phyloP scores from a whole-genome alignment of 1,139 yeast genomes.

The Meyerozyma athensensis region DNA sequence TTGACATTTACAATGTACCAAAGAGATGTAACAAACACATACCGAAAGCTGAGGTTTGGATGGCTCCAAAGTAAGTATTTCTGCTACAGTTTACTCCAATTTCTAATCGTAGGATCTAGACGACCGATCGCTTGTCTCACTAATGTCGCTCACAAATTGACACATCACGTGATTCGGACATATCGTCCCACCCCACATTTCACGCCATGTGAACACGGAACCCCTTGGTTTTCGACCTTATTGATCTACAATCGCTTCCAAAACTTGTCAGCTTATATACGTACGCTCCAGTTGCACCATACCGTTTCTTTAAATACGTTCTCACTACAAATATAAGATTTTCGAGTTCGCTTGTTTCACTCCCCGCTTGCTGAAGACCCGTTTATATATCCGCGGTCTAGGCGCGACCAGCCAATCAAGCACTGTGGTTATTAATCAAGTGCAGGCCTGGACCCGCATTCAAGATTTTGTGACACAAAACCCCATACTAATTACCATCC shows the following conservation, averaged over 20 bases:
- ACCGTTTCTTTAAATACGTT: too few relatives aligned
- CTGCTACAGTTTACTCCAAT: too few relatives aligned
- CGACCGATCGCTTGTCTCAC: too few relatives aligned
- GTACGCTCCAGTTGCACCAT: too few relatives aligned
- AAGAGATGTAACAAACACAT: neutral
- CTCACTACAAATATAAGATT: too few relatives aligned
- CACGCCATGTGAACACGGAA: neutral
- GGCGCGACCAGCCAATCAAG: neutral
- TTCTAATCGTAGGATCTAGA: too few relatives aligned
- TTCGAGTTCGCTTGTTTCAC: neutral
- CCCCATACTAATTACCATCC: neutral
- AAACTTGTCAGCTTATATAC: neutral
- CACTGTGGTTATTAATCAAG: neutral
- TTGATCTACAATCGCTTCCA: too few relatives aligned
- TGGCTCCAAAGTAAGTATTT: too few relatives aligned
- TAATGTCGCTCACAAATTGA: neutral
- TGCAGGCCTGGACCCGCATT: neutral
- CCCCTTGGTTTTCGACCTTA: too few relatives aligned
- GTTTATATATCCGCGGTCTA: constrained; percentile 1
- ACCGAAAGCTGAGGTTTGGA: too few relatives aligned
- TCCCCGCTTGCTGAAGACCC: neutral
- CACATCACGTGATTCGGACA: neutral
- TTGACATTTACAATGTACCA: neutral
- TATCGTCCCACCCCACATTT: neutral
- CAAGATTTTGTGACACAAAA: neutral